Conservation (phyloP, 345 rosid species). For the Erysimum cheiranthoides region DNA sequence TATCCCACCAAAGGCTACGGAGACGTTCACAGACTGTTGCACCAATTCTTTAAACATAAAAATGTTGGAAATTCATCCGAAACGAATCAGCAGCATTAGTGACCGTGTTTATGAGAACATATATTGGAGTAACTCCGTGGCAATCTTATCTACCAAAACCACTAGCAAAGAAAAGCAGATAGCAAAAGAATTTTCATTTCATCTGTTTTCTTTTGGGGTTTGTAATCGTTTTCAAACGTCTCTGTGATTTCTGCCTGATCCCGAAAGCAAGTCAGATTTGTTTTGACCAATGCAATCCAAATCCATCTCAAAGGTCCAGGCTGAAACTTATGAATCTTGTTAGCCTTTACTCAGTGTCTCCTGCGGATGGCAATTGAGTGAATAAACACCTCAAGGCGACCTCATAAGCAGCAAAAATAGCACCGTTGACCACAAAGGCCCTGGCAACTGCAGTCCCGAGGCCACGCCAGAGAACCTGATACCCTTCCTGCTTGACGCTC, state of each 20-base stretch:
- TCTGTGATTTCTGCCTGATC: neutral
- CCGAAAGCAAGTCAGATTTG: conserved; percentile 13
- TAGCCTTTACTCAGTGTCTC: conserved; percentile 16
- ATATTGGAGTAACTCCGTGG: conserved; percentile 15
- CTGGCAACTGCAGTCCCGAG: conserved; percentile 94
- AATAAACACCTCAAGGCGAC: conserved; percentile 81
- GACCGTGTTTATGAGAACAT: conserved; percentile 10
- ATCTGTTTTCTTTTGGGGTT: conserved; percentile 18
- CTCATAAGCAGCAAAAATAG: conserved; percentile 86
- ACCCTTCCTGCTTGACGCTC: conserved; percentile 73
- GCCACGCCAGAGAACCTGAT: conserved; percentile 83
- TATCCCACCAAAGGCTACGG: conserved; percentile 74
- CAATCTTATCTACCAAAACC: neutral
- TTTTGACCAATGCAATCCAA: neutral
- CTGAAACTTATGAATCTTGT: conserved; percentile 19
- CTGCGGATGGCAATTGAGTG: conserved; percentile 48
- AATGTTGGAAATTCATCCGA: conserved; percentile 38
- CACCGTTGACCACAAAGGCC: conserved; percentile 95
- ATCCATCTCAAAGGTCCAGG: conserved; percentile 16
- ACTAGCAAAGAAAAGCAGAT: conserved; percentile 11
- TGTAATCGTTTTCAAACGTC: neutral
- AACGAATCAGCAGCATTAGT: conserved; percentile 8
- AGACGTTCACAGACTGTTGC: conserved; percentile 78
- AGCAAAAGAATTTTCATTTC: conserved; percentile 13
- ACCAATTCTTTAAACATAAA: conserved; percentile 79